phyloP scores from a whole-genome alignment of 2,329 filamentous ascomycete species.

The Fusarium sarcochroum region DNA sequence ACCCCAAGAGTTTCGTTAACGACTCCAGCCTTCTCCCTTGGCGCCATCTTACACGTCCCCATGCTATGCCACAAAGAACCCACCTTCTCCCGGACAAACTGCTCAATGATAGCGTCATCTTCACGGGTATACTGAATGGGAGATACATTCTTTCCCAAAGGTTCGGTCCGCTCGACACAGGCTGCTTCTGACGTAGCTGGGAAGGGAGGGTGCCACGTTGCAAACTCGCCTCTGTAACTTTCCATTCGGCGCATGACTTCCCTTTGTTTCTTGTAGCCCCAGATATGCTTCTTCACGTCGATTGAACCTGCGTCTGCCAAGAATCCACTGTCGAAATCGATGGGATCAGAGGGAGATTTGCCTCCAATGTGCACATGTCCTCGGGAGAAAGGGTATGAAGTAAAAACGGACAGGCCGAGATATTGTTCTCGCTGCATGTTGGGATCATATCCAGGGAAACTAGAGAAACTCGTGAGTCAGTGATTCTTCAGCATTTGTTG shows the following conservation, averaged over 20 bases:
- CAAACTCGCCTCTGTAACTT: neutral
- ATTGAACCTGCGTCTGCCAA: neutral
- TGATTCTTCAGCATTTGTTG: fast-evolving
- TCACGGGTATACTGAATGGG: neutral
- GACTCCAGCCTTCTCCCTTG: neutral
- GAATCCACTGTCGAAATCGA: neutral
- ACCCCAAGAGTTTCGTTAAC: neutral
- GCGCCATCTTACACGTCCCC: neutral
- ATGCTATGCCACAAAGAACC: conserved; percentile 3
- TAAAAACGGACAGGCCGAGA: neutral
- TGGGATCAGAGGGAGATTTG: neutral
- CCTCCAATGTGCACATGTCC: neutral
- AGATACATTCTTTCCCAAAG: neutral
- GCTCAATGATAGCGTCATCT: neutral
- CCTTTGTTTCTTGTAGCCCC: neutral
- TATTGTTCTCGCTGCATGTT: neutral
- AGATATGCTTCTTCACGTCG: neutral
- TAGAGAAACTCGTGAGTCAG: neutral
- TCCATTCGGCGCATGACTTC: neutral
- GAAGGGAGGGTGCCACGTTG: neutral
- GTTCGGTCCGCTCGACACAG: neutral
- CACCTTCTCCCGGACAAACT: neutral
- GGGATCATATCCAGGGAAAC: neutral
- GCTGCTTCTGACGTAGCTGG: neutral
- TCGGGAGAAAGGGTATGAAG: neutral